A percentile compares a stretch with the other conserved stretches of the same genome.
phyloP scores from a whole-genome alignment of 176 grass and related monocot genomes.

The Chloris gayana region DNA sequence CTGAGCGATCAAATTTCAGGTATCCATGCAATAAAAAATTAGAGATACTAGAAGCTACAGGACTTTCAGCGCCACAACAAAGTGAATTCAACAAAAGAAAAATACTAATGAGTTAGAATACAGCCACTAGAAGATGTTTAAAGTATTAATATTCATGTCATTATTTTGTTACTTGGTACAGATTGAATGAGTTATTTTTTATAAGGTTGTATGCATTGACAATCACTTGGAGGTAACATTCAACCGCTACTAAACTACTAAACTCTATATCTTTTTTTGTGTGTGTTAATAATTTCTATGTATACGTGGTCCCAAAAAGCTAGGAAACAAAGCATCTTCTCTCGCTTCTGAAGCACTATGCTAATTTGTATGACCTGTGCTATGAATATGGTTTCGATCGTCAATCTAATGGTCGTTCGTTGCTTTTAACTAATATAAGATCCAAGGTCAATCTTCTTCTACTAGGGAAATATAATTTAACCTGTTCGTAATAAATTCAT shows the following conservation, averaged over 20 bases:
- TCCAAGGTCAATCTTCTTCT: background rate
- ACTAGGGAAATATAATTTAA: background rate
- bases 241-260: background rate
- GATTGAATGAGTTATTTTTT: too few species aligned
- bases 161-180: background rate
- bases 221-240: background rate
- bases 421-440: background rate
- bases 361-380: background rate
- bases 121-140: background rate
- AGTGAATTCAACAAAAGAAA: background rate
- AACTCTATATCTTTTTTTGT: background rate
- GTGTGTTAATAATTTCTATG: too few species aligned
- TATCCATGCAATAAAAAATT: background rate
- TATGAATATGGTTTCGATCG: background rate
- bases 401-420: background rate
- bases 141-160: background rate
- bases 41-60: background rate
- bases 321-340: background rate
- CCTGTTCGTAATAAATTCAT: background rate
- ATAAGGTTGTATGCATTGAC: background rate
- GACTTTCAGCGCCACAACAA: background rate
- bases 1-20: background rate
- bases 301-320: background rate
- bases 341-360: background rate
- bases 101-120: constrained; percentile 3